These are phyloP conservation scores for Xenoacremonium recifei DNA, from an alignment of 2,329 filamentous ascomycete genomes.

Conservation along the genomic window DNA sequence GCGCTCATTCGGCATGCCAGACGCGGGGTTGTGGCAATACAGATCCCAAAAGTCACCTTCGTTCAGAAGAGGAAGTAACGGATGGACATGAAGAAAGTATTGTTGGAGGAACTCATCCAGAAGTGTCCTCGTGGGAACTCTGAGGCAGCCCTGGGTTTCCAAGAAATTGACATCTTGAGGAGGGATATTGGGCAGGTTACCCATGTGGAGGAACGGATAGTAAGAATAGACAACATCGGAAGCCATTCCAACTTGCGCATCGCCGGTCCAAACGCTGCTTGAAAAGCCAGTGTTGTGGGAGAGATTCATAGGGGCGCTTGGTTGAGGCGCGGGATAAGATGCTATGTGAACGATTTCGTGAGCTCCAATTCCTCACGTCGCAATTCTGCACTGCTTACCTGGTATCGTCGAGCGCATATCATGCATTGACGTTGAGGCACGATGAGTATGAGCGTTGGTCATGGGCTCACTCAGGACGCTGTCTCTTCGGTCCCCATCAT, in stretches of 20 bases:
- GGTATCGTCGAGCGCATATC: not conserved
- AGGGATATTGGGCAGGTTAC: constrained; percentile 12
- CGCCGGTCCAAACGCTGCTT: constrained; percentile 2
- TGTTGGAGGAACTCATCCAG: constrained; percentile 16
- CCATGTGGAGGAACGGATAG: constrained; percentile 13
- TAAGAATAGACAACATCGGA: constrained; percentile 15
- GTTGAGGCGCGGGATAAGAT: constrained; percentile 1
- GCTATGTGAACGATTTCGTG: no score
- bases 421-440: not conserved
- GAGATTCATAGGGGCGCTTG: not conserved
- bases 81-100: constrained; percentile 17
- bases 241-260: constrained; percentile 7
- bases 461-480: constrained; percentile 6
- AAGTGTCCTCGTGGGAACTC: constrained; percentile 8
- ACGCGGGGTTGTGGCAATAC: constrained; percentile 11
- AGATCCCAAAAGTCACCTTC: constrained; percentile 21
- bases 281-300: constrained; percentile 1
- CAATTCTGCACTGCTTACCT: no score
- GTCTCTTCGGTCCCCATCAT: constrained; percentile 5
- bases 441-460: not conserved
- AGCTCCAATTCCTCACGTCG: no score
- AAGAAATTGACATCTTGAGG: constrained; percentile 15
- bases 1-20: constrained; percentile 20
- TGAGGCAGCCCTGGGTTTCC: constrained; percentile 14
- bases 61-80: constrained; percentile 13